Conservation (phyloP, 225 moss, liverwort and hornwort species). For the Climacium dendroides region DNA sequence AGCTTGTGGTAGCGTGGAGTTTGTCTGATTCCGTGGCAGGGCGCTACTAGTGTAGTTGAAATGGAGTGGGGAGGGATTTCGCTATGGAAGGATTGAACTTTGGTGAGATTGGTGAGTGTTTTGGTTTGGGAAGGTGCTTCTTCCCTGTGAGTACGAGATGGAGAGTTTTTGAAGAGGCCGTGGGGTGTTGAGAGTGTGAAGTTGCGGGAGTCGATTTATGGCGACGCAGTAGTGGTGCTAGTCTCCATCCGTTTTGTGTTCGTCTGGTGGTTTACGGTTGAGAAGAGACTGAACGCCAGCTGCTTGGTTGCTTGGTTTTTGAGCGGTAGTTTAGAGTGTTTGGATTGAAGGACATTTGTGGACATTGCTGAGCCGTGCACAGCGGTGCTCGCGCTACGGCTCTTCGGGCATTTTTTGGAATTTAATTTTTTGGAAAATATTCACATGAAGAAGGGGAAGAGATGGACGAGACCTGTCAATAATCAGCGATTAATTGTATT, state of each 20-base stretch:
- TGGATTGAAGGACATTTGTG: background rate
- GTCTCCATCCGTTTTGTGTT: background rate
- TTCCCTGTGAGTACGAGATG: background rate
- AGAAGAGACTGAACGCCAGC: background rate
- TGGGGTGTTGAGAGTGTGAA: background rate
- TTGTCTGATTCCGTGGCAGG: background rate
- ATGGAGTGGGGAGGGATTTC: background rate
- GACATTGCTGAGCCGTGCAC: background rate
- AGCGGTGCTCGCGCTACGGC: background rate
- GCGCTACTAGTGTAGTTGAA: background rate
- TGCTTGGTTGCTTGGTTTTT: background rate
- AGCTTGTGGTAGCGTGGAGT: background rate
- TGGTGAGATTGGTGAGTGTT: background rate
- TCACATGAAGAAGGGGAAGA: slow-evolving; percentile 1
- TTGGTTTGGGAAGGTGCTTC: background rate
- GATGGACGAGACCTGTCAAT: background rate
- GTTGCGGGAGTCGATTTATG: background rate
- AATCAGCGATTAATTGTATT: background rate
- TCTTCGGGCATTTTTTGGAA: background rate
- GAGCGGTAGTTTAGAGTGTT: background rate
- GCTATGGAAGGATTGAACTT: background rate
- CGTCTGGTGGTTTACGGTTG: background rate
- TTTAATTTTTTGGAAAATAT: background rate
- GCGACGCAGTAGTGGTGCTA: background rate
- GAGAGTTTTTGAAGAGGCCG: background rate